These are phyloP conservation scores for Marasmius sp. DNA, from an alignment of 1,284 basidiomycete genomes.

Conservation along the genomic window DNA sequence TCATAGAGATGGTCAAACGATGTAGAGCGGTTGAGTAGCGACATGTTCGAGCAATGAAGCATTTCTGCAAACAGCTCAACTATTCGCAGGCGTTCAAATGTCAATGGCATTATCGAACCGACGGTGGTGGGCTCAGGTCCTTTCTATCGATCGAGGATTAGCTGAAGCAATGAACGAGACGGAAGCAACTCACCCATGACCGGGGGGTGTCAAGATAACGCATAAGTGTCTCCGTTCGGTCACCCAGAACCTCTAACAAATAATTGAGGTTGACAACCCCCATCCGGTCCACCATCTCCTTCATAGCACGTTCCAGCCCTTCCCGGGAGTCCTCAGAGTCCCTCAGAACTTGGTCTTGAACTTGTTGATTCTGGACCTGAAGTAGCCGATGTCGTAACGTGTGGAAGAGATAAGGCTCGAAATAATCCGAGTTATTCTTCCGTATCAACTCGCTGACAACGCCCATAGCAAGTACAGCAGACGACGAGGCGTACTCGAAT, in stretches of 20 bases:
- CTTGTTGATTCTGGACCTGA: conserved; percentile 65
- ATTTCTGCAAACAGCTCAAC: conserved; percentile 97
- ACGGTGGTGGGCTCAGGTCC: conserved; percentile 72
- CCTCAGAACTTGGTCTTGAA: conserved; percentile 42
- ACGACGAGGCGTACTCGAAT: conserved; percentile 80
- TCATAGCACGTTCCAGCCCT: conserved; percentile 78
- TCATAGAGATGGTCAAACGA: conserved; percentile 78
- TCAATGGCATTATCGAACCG: conserved; percentile 77
- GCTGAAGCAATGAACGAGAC: background rate
- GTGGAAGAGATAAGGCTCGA: conserved; percentile 98
- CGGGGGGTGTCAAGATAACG: conserved; percentile 72
- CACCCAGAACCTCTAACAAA: conserved; percentile 78
- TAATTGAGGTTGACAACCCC: conserved; percentile 93
- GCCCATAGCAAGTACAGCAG: conserved; percentile 85
- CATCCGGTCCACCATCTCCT: conserved; percentile 86
- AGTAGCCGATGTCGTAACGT: conserved; percentile 90
- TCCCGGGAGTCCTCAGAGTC: conserved; percentile 65
- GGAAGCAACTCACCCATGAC: conserved; percentile 59
- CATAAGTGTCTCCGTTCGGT: conserved; percentile 73
- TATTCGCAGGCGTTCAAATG: conserved; percentile 95
- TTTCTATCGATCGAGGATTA: conserved; percentile 38
- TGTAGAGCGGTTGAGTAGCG: conserved; percentile 81
- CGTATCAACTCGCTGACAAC: conserved; percentile 96
- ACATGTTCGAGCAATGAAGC: conserved; percentile 98
- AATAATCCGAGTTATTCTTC: conserved; percentile 98